phyloP scores from a whole-genome alignment of 2,329 filamentous ascomycete species.

The Pyrenophora teres region DNA sequence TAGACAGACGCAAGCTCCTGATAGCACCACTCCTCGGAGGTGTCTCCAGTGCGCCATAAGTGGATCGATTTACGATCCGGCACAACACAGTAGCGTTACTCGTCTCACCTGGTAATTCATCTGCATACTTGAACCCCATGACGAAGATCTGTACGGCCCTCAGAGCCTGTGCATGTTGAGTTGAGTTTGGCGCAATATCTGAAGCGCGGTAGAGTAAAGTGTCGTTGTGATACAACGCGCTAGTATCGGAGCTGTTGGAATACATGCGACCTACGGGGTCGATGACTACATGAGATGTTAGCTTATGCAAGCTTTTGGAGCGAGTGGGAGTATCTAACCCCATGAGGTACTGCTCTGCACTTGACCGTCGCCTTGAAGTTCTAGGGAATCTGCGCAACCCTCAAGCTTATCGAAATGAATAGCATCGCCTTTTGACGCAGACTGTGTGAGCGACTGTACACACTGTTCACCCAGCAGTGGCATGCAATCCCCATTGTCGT shows the following conservation, averaged over 20 bases:
- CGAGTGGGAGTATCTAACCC: background rate
- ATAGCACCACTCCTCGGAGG: background rate
- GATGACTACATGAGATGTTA: background rate
- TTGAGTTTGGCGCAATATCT: background rate
- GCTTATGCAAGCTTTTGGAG: background rate
- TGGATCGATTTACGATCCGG: background rate
- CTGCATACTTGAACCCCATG: background rate
- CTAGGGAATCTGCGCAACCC: background rate
- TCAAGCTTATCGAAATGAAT: background rate
- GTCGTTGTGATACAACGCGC: background rate
- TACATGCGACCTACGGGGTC: background rate
- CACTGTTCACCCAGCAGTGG: constrained; percentile 1
- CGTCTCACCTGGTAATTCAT: background rate
- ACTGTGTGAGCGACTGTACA: background rate
- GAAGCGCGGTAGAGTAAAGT: background rate
- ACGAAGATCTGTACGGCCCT: background rate
- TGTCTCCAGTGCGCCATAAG: background rate
- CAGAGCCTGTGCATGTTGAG: background rate
- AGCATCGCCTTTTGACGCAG: background rate
- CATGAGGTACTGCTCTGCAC: background rate
- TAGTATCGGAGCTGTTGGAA: background rate
- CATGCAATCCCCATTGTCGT: constrained; percentile 3
- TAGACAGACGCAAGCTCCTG: background rate
- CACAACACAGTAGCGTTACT: background rate
- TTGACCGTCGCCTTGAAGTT: background rate